phyloP scores from a whole-genome alignment of 2,329 filamentous ascomycete species.

The Paecilomyces sp. region DNA sequence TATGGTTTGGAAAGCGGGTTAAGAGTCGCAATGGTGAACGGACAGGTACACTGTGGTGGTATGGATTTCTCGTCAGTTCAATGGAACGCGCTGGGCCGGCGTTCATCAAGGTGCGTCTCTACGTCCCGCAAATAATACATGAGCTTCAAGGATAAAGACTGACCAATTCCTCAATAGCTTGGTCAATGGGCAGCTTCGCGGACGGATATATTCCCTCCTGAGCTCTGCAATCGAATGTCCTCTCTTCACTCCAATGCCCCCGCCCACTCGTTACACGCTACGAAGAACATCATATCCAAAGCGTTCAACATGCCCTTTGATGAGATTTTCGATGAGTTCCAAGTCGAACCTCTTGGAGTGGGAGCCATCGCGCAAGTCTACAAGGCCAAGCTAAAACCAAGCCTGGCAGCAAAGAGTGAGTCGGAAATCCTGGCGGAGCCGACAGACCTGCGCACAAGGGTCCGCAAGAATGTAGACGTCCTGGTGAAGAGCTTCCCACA shows the following conservation, averaged over 20 bases:
- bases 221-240: conserved; percentile 91
- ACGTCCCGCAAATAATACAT: background rate
- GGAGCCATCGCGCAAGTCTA: conserved; percentile 98
- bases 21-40: conserved; percentile 65
- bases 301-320: conserved; percentile 80
- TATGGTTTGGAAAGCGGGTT: conserved; percentile 68
- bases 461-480: conserved; percentile 75
- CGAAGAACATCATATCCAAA: conserved; percentile 68
- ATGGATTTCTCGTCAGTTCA: conserved; percentile 71
- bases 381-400: conserved; percentile 81
- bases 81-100: conserved; percentile 94
- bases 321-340: conserved; percentile 93
- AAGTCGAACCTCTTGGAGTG: conserved; percentile 81
- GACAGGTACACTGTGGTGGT: conserved; percentile 88
- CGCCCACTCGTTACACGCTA: conserved; percentile 75
- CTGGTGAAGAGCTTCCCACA: conserved; percentile 81
- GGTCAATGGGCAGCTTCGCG: conserved; percentile 98
- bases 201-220: conserved; percentile 88
- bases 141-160: background rate
- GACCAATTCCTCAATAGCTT: conserved; percentile 45
- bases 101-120: conserved; percentile 74
- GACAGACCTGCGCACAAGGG: conserved; percentile 57
- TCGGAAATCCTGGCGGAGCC: conserved; percentile 46
- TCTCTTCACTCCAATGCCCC: conserved; percentile 91
- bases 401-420: conserved; percentile 60